These are phyloP conservation scores for Entomortierella beljakovae DNA, from an alignment of 192 early-diverging fungal genomes.

Conservation along the genomic window DNA sequence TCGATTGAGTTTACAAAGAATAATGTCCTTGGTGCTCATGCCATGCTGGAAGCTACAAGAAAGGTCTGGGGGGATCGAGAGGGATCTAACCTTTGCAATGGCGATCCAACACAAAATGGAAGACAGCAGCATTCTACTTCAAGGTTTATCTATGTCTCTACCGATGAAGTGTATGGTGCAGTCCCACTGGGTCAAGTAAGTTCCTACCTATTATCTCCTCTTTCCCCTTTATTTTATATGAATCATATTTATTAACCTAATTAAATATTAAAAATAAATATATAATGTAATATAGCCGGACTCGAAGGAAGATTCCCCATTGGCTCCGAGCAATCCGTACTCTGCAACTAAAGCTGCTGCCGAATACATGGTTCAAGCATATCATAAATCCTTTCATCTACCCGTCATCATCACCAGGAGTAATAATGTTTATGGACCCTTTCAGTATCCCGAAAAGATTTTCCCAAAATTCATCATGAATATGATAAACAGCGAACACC, in stretches of 20 bases:
- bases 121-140: slow-evolving; percentile 52
- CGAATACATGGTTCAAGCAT: slow-evolving; percentile 80
- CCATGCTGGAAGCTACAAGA: slow-evolving; percentile 78
- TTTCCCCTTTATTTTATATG: slow-evolving; percentile 11
- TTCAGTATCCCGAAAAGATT: slow-evolving; percentile 88
- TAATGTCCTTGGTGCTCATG: slow-evolving; percentile 88
- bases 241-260: too few species aligned
- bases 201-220: neutral
- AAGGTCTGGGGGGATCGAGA: neutral
- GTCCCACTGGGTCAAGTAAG: slow-evolving; percentile 61
- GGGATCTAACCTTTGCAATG: neutral
- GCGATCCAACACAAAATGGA: neutral
- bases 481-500: slow-evolving; percentile 43
- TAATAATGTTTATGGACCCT: slow-evolving; percentile 86
- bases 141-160: slow-evolving; percentile 81
- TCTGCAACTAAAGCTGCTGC: slow-evolving; percentile 90
- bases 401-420: slow-evolving; percentile 84
- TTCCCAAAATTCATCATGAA: slow-evolving; percentile 85
- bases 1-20: slow-evolving; percentile 83
- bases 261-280: too few species aligned
- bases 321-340: slow-evolving; percentile 84
- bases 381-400: slow-evolving; percentile 80
- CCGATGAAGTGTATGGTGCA: slow-evolving; percentile 89
- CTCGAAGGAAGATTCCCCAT: slow-evolving; percentile 68
- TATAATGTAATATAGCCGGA: slow-evolving; percentile 65